Evolutionary conservation across 1,284 basidiomycete species (phyloP), one percentile per base, ranked within the genome.

Genomic region (Inonotus hispidus): DNA sequence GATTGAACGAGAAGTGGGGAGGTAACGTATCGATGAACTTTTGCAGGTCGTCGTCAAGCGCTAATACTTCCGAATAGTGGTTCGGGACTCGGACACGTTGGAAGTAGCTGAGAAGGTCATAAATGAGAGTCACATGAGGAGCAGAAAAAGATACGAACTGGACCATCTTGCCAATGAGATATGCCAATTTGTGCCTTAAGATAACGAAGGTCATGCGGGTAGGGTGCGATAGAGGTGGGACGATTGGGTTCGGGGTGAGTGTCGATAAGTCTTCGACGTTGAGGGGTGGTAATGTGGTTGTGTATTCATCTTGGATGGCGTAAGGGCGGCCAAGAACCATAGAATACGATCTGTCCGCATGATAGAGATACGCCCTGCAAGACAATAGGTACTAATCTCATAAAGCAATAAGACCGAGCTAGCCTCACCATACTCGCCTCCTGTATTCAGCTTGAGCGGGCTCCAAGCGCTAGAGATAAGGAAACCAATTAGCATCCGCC

Each of bases 341-440:
- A n/a, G 92, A 92, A 71, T 92, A 93, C 2, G 92, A 93, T 50
- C 93, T 85, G 73, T 98, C 95, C 2, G 92, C 92, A 70, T 96
- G 93, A 70, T 95, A 96, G 3, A 97, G 79, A 71, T 95, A 93
- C 10, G 92, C 90, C 89, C 88, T 91, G 63, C 52, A 32, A 39
- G 16, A 29, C 35, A 29, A 43, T 58, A 45, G 21, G 29, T 62
- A 61, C 52, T 60, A 41, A 41, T 45, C 8, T 27, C 8, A 32
- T n/a, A 45, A 62, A 43, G 21, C 27, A 41, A 41, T 65, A 45
- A 27, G 37, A 50, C 16, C 41, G 41, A n/a, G 41, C 16, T 46
- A 47, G 38, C 21, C 69, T 65, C 71, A 89, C 94, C 95, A 98
- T 66, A 97, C 87, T 27, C 95, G 82, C 59, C 95, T 83, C 53